A percentile compares a stretch with the other conserved stretches of the same genome.
Evolutionary conservation across 805 yeast species (phyloP).

Genomic region (Isabelozyma pseudorhagii): DNA sequence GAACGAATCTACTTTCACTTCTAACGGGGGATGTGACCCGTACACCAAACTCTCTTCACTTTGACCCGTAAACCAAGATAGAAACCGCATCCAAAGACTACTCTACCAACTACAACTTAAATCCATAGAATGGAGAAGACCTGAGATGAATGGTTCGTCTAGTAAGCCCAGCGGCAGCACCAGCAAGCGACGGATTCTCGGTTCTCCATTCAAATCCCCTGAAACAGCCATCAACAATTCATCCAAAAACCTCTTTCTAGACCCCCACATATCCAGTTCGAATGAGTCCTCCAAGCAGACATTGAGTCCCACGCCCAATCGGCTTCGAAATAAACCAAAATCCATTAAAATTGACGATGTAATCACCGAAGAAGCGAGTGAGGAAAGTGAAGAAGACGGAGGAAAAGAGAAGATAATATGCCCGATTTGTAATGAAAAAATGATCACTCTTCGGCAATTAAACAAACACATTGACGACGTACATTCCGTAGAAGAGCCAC

Average conservation of each 20-base stretch:
- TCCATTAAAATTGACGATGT: neutral
- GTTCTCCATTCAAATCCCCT: conserved; percentile 23
- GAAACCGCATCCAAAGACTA: too few relatives aligned
- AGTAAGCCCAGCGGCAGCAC: neutral
- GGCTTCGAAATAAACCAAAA: neutral
- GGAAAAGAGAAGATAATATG: neutral
- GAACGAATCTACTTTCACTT: too few relatives aligned
- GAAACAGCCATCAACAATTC: conserved; percentile 3
- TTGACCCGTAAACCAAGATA: too few relatives aligned
- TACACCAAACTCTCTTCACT: too few relatives aligned
- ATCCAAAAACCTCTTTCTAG: neutral
- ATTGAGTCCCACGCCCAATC: neutral
- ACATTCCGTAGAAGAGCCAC: conserved; percentile 41
- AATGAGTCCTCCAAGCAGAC: neutral
- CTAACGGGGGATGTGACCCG: too few relatives aligned
- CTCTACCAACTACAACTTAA: too few relatives aligned
- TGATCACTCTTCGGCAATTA: conserved; percentile 53
- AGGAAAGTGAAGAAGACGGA: neutral
- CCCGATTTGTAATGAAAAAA: conserved; percentile 68
- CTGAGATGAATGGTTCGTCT: neutral
- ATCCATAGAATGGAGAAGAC: neutral
- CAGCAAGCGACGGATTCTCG: conserved; percentile 14
- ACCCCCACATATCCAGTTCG: neutral
- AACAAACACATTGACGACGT: conserved; percentile 71
- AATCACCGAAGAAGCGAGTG: neutral